Base-by-base conservation (phyloP, 805 yeast genomes). In the Zygosaccharomyces gambellarensis region DNA sequence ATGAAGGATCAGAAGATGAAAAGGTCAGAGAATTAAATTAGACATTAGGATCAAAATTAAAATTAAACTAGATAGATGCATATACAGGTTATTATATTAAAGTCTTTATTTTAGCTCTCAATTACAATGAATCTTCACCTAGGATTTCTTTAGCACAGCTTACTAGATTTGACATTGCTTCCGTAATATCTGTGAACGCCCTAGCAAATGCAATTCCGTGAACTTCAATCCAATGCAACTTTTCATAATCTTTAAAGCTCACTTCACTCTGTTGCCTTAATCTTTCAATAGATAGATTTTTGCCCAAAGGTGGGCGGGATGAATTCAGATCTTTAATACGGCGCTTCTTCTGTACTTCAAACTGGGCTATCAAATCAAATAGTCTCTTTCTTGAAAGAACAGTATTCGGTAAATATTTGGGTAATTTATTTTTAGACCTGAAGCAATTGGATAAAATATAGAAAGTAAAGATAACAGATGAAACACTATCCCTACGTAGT, bases 161-260 rank as follows among this genome's bases (percentile, higher is more conserved):
- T 4, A 71, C 62, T 10, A 76, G 53, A 36, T 63, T 62, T 45
- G 75, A 74, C 40, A 75, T 53, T 38, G 71, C 75, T 45, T 69
- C 71, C 0, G 78, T 67, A n/a, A 76, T 70, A 19, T 70, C 69
- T 0, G 79, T 76, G 51, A 74, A 74, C 0, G 80, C 74, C 44
- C 74, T 69, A 1, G 79, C 70, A 56, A 75, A 75, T 0, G 79
- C 79, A 64, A 75, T 68, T 9, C 76, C 77, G 53, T 77, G 80
- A 27, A 77, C 70, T 41, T 71, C 73, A 8, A 70, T 69, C 81
- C 80, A 76, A 51, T 74, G 71, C 10, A 64, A 49, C 54, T 64
- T 65, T 51, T 63, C 63, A 27, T 49, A 28, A 36, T 48, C 52
- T 25, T 48, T 46, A 23, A 53, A 36, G 12, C 7, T 30, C 12